A percentile compares a stretch with the other conserved stretches of the same genome.
These are phyloP conservation scores for Sphagnum contortum DNA, from an alignment of 225 moss, liverwort and hornwort genomes.

Conservation along the genomic window DNA sequence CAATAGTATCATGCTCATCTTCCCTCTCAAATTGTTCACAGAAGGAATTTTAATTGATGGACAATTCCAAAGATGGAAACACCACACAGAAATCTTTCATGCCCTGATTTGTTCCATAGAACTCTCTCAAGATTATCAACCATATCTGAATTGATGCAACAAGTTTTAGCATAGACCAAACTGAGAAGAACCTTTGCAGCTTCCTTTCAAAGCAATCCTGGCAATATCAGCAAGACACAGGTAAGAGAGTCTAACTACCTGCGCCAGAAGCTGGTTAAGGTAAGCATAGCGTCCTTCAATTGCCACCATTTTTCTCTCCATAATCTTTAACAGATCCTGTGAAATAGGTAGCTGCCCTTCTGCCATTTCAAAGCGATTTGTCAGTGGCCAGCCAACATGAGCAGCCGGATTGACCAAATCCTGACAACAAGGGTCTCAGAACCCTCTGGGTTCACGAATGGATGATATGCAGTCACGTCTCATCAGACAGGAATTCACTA, in stretches of 20 bases:
- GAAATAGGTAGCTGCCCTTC: constrained; percentile 67
- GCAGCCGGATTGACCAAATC: too few species aligned
- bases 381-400: too few species aligned
- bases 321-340: constrained; percentile 67
- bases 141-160: too few species aligned
- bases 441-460: too few species aligned
- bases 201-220: background rate
- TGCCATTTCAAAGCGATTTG: constrained; percentile 9
- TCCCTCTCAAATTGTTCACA: background rate
- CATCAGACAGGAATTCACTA: too few species aligned
- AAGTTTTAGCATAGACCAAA: too few species aligned
- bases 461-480: too few species aligned
- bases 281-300: constrained; percentile 81
- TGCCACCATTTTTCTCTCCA: constrained; percentile 74
- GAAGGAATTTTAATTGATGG: background rate
- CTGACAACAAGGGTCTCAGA: too few species aligned
- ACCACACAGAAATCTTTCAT: background rate
- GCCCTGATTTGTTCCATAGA: too few species aligned
- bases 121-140: too few species aligned
- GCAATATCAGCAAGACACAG: constrained; percentile 9
- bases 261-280: constrained; percentile 56
- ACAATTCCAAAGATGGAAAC: background rate
- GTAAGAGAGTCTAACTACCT: constrained; percentile 32
- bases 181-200: background rate
- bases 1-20: background rate